Base-by-base conservation (phyloP, 2,329 filamentous ascomycete genomes). In the Beauveria pseudobassiana region DNA sequence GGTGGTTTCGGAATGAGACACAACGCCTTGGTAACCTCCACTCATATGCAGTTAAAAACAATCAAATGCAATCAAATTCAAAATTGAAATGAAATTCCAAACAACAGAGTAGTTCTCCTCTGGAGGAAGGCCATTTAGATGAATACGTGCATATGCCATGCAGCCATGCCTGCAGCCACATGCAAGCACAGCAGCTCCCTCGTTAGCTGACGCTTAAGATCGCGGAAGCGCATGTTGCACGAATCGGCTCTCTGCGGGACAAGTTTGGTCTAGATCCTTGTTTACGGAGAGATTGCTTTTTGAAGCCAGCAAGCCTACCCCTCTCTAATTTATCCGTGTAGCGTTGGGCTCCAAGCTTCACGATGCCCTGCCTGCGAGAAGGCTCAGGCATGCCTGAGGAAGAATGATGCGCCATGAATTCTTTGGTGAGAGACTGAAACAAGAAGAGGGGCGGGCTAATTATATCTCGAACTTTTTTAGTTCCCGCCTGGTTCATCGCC, bases 1-100 rank as follows among this genome's bases (percentile, higher is more conserved):
- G 50, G 52, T 53, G 26, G 53, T 56, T 51, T 56, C 53, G 52
- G 49, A 45, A 51, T 56, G 46, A 57, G 46, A 62, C 46, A 56
- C 34, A 53, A 45, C 4, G 18, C 30, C n/a, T 10, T 22, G 30
- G 20, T 10, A 49, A 38, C 30, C 59, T 45, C 52, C 59, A 49
- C 59, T 55, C 38, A 40, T n/a, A 55, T 43, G 28, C 50, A 55
- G 10, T 38, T 26, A 3, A 49, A 58, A 20, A 24, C 22, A 51
- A 30, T 51, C 26, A 14, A 50, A 49, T n/a, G n/a, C 16, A 51
- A 51, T 30, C 30, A 51, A 30, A 18, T 30, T 20, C 30, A 20
- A 51, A 6, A 49, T 7, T 6, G n/a, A n/a, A 43, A 49, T 38
- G 7, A 24, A 48, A 22, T 18, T n/a, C 1, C 12, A 30, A 30